Evolutionary conservation across 495 filamentous ascomycete genomes (phyloP).

Genomic region (Lepraria neglecta): DNA sequence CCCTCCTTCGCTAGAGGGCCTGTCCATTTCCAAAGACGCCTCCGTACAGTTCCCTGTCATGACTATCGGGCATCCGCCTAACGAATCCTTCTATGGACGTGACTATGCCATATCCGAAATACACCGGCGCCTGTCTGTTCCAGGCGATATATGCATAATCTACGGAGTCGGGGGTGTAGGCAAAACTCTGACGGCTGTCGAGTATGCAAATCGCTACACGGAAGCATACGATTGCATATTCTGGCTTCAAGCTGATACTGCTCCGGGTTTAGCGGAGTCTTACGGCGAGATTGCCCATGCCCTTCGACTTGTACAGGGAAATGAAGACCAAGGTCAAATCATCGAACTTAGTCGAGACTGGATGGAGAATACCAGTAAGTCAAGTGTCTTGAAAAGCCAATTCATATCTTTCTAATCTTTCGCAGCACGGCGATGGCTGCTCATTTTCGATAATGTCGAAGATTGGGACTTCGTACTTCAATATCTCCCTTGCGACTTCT

Average conservation of each 20-base stretch:
- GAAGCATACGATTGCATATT: slow-evolving; percentile 23
- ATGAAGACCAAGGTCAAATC: slow-evolving; percentile 2
- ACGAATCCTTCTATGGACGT: slow-evolving; percentile 13
- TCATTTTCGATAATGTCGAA: slow-evolving; percentile 30
- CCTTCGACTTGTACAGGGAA: neutral
- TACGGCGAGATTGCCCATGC: slow-evolving; percentile 9
- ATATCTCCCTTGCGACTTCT: slow-evolving; percentile 24
- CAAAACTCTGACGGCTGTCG: slow-evolving; percentile 25
- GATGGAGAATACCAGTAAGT: slow-evolving; percentile 15
- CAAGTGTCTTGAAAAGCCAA: neutral
- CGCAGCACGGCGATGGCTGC: slow-evolving; percentile 24
- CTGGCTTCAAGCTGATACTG: slow-evolving; percentile 29
- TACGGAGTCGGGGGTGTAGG: slow-evolving; percentile 29
- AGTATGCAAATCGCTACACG: slow-evolving; percentile 25
- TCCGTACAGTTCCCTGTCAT: slow-evolving; percentile 9
- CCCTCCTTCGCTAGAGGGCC: neutral
- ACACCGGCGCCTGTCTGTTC: slow-evolving; percentile 16
- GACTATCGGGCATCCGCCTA: slow-evolving; percentile 11
- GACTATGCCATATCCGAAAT: neutral
- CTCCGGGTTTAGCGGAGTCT: slow-evolving; percentile 13
- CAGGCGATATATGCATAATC: slow-evolving; percentile 26
- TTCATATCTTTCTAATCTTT: neutral
- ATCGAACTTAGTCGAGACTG: slow-evolving; percentile 17
- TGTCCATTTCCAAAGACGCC: neutral
- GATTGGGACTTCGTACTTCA: slow-evolving; percentile 19